phyloP scores from a whole-genome alignment of 768 basidiomycete genomes.

The Pilatotrama ljubarskyi region DNA sequence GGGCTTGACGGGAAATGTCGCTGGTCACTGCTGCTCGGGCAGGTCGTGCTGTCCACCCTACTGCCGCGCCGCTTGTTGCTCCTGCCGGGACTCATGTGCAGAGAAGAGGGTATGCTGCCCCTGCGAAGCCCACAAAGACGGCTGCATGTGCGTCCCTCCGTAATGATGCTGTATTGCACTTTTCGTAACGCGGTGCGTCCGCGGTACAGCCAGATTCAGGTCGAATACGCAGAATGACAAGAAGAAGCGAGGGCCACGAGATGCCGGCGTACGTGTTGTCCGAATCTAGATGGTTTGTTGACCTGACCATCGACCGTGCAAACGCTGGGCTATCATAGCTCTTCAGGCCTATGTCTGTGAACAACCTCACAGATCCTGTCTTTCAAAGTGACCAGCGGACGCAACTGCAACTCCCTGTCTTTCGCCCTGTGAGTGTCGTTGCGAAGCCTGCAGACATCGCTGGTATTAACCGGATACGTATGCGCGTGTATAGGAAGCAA shows the following conservation, averaged over 20 bases:
- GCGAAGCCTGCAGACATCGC: neutral
- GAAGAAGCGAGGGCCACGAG: constrained; percentile 4
- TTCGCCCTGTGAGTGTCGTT: constrained; percentile 42
- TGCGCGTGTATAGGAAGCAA: constrained; percentile 31
- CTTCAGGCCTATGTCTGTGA: constrained; percentile 43
- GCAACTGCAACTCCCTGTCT: constrained; percentile 41
- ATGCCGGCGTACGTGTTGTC: constrained; percentile 15
- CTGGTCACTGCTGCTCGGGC: constrained; percentile 1
- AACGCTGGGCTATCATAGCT: constrained; percentile 32
- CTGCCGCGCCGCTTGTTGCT: neutral
- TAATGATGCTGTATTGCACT: neutral
- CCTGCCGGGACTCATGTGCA: constrained; percentile 1
- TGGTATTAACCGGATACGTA: neutral
- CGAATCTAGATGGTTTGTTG: no score
- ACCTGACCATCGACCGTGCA: no score
- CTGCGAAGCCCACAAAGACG: constrained; percentile 9
- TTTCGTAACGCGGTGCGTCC: neutral
- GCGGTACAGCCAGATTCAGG: constrained; percentile 12
- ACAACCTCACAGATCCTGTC: constrained; percentile 40
- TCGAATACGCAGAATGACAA: constrained; percentile 1
- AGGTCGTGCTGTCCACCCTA: constrained; percentile 1
- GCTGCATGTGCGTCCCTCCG: neutral
- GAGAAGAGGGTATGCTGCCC: constrained; percentile 14
- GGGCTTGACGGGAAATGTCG: neutral
- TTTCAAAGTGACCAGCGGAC: constrained; percentile 41